Evolutionary conservation across 1,284 basidiomycete species (phyloP).

Genomic region (Irpex lacteus): DNA sequence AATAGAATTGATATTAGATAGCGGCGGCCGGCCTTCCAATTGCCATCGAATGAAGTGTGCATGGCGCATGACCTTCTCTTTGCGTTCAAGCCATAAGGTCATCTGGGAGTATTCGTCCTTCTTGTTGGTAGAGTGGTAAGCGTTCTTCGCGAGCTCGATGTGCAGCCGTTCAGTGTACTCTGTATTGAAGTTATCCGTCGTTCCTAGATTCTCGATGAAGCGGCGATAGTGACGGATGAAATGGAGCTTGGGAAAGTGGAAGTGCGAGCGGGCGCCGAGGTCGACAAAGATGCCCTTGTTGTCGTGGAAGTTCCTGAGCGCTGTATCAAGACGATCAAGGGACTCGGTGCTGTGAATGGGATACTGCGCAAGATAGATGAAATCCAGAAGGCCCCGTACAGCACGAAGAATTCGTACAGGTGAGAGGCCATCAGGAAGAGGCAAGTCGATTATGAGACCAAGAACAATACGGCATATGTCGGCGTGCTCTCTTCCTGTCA

Average conservation of each 20-base stretch:
- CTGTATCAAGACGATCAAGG: constrained; percentile 21
- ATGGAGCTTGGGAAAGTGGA: no score
- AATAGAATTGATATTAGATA: not conserved
- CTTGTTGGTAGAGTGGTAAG: no score
- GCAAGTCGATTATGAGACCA: constrained; percentile 15
- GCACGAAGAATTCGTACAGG: constrained; percentile 11
- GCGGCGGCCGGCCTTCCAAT: constrained; percentile 6
- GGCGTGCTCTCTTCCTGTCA: constrained; percentile 21
- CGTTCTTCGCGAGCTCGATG: no score
- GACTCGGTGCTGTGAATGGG: constrained; percentile 21
- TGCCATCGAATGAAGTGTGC: constrained; percentile 23
- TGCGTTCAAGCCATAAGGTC: constrained; percentile 31
- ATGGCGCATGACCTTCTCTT: constrained; percentile 28
- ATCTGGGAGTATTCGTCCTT: constrained; percentile 35
- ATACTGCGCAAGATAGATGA: constrained; percentile 26
- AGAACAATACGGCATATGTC: constrained; percentile 23
- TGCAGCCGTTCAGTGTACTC: no score
- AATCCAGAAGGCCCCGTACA: constrained; percentile 22
- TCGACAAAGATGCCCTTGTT: constrained; percentile 27
- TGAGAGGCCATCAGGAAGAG: constrained; percentile 1
- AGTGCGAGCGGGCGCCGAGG: constrained; percentile 23
- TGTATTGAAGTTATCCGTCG: no score
- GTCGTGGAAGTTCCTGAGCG: constrained; percentile 25
- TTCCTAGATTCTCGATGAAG: no score
- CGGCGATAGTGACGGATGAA: no score